Evolutionary conservation across 2,329 filamentous ascomycete species (phyloP).

Genomic region (Aureobasidium zeae): DNA sequence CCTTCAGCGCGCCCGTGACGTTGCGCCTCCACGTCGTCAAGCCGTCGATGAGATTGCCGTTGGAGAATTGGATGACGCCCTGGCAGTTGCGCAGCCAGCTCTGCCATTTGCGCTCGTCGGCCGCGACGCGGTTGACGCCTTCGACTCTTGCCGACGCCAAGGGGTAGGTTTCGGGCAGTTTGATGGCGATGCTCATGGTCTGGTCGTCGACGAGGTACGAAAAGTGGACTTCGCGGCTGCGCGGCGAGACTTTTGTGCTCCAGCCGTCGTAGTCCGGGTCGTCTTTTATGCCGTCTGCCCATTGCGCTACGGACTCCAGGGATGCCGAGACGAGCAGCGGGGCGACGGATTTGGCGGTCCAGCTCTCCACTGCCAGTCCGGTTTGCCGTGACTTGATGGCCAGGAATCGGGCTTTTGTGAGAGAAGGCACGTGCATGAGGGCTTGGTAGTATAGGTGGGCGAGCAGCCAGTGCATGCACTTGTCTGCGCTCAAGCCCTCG

Average conservation of each 20-base stretch:
- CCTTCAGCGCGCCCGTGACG: constrained; percentile 78
- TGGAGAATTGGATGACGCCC: constrained; percentile 87
- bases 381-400: constrained; percentile 72
- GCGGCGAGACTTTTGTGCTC: constrained; percentile 60
- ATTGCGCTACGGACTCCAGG: constrained; percentile 58
- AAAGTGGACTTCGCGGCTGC: constrained; percentile 67
- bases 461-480: constrained; percentile 72
- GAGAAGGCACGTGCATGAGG: constrained; percentile 64
- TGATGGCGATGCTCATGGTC: constrained; percentile 71
- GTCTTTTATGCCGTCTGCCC: constrained; percentile 42
- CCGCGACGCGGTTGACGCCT: constrained; percentile 72
- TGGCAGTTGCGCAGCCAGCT: constrained; percentile 82
- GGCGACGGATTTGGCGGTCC: constrained; percentile 78
- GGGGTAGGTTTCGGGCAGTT: constrained; percentile 72
- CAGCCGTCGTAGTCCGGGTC: constrained; percentile 45
- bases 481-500: constrained; percentile 52
- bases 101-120: constrained; percentile 87
- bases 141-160: constrained; percentile 68
- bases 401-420: constrained; percentile 79
- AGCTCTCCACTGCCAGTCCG: constrained; percentile 65
- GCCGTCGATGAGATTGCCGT: constrained; percentile 80
- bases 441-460: constrained; percentile 78
- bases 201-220: constrained; percentile 84
- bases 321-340: constrained; percentile 57
- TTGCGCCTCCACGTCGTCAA: constrained; percentile 78